Base-by-base conservation (phyloP, 83 land plant species). In the Diphasiastrum complanatum region DNA sequence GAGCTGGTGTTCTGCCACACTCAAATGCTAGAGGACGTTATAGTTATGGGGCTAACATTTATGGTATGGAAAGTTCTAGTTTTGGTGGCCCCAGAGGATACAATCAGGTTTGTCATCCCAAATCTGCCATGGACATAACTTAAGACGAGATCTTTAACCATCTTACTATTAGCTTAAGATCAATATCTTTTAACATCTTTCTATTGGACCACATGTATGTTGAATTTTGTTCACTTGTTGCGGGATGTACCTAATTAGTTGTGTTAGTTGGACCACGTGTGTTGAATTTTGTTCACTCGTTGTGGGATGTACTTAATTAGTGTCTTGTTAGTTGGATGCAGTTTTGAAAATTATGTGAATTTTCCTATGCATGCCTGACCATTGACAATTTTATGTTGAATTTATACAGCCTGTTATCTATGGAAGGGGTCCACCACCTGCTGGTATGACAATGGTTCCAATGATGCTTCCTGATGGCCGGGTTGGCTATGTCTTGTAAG, bases 381-480 rank as follows among this genome's bases (percentile, higher is more conserved):
- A 8, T 40, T 16, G 16, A 8, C 8, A 40, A 16, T 40, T 60
- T 47, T 19, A 3, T 12, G 31, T 18, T 25, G 47, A 1, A 40
- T n/a, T 61, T 28, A 45, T 78, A 83, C 81, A 85, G 96, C 88
- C 87, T 27, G 51, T 89, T 65, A 74, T 83, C 56, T 92, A 88
- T 63, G 89, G 95, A 27, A 62, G 82, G 59, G 89, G 89, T 14
- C 98, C 91, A 45, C 75, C 88, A 74, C 80, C 89, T 51, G 75
- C 83, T 25, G 95, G 91, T 19, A 80, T 83, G 85, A 79, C 95
- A 10, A 89, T 88, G 90, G 83, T 85, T 63, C 95, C 95, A 28
- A 89, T 89, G 86, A 70, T 85, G 40, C 74, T 89, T 33, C 91
- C 95, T 54, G 95, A 85, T 70, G 95, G 95, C 66, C 76, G 95